Percentiles rank a stretch among this genome's conserved stretches.
These are phyloP conservation scores for Turnera subulata DNA, from an alignment of 345 rosid species.

Conservation along the genomic window DNA sequence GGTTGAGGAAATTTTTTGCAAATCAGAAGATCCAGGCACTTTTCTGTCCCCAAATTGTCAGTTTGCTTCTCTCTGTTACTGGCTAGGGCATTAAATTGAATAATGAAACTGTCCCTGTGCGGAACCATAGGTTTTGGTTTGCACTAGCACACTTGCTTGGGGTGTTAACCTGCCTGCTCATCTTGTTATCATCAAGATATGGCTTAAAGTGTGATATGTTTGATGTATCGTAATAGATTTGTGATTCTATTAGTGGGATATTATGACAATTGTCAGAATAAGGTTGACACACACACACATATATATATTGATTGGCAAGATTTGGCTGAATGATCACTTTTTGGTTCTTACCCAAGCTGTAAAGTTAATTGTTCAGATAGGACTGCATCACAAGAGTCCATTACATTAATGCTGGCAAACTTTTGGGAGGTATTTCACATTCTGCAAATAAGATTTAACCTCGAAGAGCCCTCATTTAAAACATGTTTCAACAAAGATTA, in stretches of 20 bases:
- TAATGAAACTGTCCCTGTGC: not conserved
- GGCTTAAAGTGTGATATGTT: not conserved
- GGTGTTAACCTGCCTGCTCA: conserved; percentile 98
- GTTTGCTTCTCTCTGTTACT: not conserved
- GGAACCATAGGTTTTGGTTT: conserved; percentile 66
- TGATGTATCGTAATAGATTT: not conserved
- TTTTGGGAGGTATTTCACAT: not conserved
- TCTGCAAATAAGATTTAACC: not conserved
- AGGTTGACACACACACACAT: no score
- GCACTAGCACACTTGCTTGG: conserved; percentile 97
- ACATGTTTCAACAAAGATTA: not conserved
- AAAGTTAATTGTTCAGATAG: no score
- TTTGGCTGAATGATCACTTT: no score
- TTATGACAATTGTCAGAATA: not conserved
- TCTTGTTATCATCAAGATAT: conserved; percentile 93
- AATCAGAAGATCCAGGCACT: conserved; percentile 94
- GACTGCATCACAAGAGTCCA: no score
- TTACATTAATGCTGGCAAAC: not conserved
- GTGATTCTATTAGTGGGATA: no score
- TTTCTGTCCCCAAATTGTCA: conserved; percentile 19
- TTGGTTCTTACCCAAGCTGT: no score
- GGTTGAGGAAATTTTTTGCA: conserved; percentile 90
- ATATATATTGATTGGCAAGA: no score
- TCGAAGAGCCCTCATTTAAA: not conserved
- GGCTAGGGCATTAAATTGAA: not conserved